Evolutionary conservation across 352 stramenopile genomes (phyloP).

Genomic region (Blastocystis sp.): DNA sequence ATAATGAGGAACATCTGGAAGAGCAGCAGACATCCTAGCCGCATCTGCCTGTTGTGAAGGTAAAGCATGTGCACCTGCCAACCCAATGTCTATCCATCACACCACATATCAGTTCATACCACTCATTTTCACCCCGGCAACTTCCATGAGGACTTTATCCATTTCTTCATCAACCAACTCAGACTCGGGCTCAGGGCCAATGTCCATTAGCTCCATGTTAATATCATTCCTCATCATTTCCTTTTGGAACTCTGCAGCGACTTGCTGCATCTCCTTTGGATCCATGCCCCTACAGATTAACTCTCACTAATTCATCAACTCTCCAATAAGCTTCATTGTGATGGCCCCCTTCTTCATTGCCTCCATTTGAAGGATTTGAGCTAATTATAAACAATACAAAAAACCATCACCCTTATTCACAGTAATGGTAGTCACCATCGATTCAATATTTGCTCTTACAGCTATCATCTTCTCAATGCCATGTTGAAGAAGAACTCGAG

Average conservation of each 20-base stretch:
- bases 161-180: conserved; percentile 51
- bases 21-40: background rate
- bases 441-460: conserved; percentile 29
- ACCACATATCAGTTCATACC: background rate
- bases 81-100: background rate
- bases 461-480: background rate
- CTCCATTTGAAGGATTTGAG: conserved; percentile 3
- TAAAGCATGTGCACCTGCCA: too few relatives aligned
- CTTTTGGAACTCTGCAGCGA: background rate
- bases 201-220: background rate
- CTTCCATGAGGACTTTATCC: conserved; percentile 53
- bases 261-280: background rate
- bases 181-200: background rate
- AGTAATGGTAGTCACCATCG: background rate
- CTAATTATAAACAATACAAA: background rate
- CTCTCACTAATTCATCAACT: background rate
- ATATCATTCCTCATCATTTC: conserved; percentile 52
- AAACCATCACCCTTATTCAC: conserved; percentile 6
- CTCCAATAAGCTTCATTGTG: conserved; percentile 5
- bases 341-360: conserved; percentile 7
- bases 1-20: background rate
- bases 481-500: background rate
- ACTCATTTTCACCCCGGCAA: background rate
- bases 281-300: conserved; percentile 8
- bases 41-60: background rate